Evolutionary conservation across 768 basidiomycete species (phyloP), one percentile per base, ranked within the genome.

Genomic region (Mycena amicta): DNA sequence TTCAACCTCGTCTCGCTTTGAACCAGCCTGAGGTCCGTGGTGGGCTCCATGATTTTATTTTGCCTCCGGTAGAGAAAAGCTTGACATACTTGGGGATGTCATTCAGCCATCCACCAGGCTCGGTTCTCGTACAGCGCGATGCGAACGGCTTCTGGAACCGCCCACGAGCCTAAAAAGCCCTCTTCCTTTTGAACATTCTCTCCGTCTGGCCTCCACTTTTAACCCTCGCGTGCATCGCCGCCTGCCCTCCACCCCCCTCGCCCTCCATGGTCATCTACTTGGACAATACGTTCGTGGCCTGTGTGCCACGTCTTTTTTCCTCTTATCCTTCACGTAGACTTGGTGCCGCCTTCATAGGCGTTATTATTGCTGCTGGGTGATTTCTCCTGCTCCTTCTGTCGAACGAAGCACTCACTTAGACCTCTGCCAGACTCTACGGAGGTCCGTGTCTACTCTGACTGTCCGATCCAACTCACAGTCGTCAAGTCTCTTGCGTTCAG

Each of bases 401-500:
- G 33, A 27, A 27, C 50, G 28, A 16, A 26, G 23, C 11, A 3
- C 18, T 37, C 51, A 55, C 33, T 37, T 52, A 37, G 27, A 40
- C 27, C 18, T 27, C 23, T 28, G 15, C 22, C 63, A 85, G 84
- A 5, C 67, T 85, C 13, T 78, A 81, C 50, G 84, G 83, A 71
- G 78, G 83, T 83, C 55, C 11, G 72, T 52, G 27, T 52, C 29
- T 33, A 16, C 29, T 5, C 2, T 20, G 28, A 22, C 18, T 26
- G 28, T 29, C 52, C 43, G 43, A 43, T 33, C 41, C 54, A 52
- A 52, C 12, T 11, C 12, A 52, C 25, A 20, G 30, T 25, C 25
- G 13, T 20, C 5, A 43, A 87, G 85, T 85, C n/a, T 81, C 82
- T 5, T 74, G 74, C 39, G 69, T 85, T 27, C 85, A 87, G 66